phyloP scores from a whole-genome alignment of 257 asterid species.

The Jacaranda mimosifolia region DNA sequence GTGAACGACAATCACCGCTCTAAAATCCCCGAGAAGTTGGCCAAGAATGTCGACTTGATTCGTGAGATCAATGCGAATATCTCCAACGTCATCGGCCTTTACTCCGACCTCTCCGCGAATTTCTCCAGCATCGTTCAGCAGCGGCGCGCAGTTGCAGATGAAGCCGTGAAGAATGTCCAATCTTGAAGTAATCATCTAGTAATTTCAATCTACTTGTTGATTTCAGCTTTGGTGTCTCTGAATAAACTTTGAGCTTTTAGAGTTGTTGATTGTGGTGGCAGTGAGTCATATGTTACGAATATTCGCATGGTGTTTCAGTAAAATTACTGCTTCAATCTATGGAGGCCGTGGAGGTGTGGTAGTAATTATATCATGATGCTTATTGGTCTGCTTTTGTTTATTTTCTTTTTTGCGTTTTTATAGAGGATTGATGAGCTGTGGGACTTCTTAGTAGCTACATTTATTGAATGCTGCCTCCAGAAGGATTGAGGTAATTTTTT shows the following conservation, averaged over 20 bases:
- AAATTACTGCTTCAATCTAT: constrained; percentile 20
- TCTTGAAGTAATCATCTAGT: constrained; percentile 40
- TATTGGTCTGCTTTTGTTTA: neutral
- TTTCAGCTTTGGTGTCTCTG: constrained; percentile 14
- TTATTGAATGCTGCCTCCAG: constrained; percentile 41
- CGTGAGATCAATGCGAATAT: constrained; percentile 70
- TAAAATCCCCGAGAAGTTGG: constrained; percentile 60
- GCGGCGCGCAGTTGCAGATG: constrained; percentile 35
- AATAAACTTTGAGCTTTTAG: constrained; percentile 5
- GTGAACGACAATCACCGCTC: constrained; percentile 76
- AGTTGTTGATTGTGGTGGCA: constrained; percentile 1
- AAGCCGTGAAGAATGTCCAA: constrained; percentile 19
- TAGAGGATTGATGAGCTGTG: constrained; percentile 45
- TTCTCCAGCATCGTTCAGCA: constrained; percentile 53
- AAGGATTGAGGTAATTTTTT: constrained; percentile 40
- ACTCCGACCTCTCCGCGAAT: constrained; percentile 64
- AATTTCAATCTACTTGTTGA: constrained; percentile 24
- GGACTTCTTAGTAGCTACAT: constrained; percentile 42
- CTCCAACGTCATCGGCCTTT: constrained; percentile 55
- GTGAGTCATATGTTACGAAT: neutral
- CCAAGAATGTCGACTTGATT: constrained; percentile 63
- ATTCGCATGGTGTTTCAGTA: neutral
- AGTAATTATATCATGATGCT: constrained; percentile 24
- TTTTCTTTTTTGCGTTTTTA: constrained; percentile 15
- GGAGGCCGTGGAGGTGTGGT: constrained; percentile 26